Conservation (phyloP, 169 alveolate genomes). For the Plasmodium blacklocki region DNA sequence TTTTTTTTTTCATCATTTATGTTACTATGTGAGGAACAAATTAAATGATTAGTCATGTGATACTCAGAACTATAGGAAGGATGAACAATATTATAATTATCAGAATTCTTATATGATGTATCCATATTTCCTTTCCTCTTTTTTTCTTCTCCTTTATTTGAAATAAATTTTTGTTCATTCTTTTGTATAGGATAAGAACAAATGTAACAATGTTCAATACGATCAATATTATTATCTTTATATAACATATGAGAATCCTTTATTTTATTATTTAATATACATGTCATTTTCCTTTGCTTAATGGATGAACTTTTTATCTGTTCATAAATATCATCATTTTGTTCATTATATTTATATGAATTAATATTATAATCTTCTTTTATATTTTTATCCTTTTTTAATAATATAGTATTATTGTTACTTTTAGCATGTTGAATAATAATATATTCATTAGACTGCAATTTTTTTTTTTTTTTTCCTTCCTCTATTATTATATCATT, state of each 20-base stretch:
- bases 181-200: slow-evolving; percentile 31
- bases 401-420: background rate
- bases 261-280: background rate
- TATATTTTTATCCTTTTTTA: background rate
- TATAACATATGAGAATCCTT: background rate
- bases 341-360: background rate
- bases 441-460: background rate
- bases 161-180: slow-evolving; percentile 18
- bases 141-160: background rate
- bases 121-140: background rate
- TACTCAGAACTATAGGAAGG: too few species aligned
- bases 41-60: too few species aligned
- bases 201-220: slow-evolving; percentile 6
- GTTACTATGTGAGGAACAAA: too few species aligned
- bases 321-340: too few species aligned
- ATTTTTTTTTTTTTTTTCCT: background rate
- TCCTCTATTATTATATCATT: background rate
- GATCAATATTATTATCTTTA: background rate
- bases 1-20: too few species aligned
- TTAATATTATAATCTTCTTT: background rate
- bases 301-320: background rate
- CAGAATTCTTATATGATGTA: background rate
- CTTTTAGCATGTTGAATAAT: background rate
- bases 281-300: too few species aligned
- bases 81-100: background rate